Conservation (phyloP, 1,284 basidiomycete genomes). For the Fistulinella cinereoalba region DNA sequence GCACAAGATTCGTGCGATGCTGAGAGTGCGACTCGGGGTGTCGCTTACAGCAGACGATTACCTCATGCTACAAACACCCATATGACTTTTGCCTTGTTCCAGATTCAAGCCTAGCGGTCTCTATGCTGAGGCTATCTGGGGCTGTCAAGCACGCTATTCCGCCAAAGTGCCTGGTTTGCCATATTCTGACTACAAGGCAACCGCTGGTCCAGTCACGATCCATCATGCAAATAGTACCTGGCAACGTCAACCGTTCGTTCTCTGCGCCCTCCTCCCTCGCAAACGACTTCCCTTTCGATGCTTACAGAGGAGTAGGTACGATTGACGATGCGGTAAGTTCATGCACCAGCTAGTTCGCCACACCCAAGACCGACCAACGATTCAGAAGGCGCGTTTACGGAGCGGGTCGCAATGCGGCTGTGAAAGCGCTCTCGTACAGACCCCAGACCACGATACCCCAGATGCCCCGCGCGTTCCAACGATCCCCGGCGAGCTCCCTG, state of each 20-base stretch:
- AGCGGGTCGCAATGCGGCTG: constrained; percentile 7
- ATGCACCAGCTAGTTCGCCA: neutral
- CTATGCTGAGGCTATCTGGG: constrained; percentile 11
- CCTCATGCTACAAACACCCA: too few species aligned
- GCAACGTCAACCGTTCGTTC: neutral
- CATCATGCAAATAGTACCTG: neutral
- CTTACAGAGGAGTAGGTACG: constrained; percentile 2
- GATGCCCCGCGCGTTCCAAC: constrained; percentile 21
- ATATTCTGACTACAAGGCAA: too few species aligned
- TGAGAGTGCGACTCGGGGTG: too few species aligned
- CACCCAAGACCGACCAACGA: neutral
- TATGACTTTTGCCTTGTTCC: neutral
- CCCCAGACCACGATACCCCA: constrained; percentile 5
- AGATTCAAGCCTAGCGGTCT: neutral
- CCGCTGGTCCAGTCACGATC: neutral
- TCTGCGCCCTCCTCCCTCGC: constrained; percentile 6
- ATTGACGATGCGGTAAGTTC: constrained; percentile 25
- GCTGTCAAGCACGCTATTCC: neutral
- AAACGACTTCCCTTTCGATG: constrained; percentile 1
- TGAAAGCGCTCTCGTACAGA: neutral
- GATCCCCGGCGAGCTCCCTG: constrained; percentile 20
- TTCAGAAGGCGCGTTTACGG: constrained; percentile 22
- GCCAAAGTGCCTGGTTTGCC: neutral
- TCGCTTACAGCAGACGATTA: too few species aligned
- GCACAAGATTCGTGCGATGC: too few species aligned